Conservation (phyloP, 768 basidiomycete species). For the Pleurotus cornucopiae region DNA sequence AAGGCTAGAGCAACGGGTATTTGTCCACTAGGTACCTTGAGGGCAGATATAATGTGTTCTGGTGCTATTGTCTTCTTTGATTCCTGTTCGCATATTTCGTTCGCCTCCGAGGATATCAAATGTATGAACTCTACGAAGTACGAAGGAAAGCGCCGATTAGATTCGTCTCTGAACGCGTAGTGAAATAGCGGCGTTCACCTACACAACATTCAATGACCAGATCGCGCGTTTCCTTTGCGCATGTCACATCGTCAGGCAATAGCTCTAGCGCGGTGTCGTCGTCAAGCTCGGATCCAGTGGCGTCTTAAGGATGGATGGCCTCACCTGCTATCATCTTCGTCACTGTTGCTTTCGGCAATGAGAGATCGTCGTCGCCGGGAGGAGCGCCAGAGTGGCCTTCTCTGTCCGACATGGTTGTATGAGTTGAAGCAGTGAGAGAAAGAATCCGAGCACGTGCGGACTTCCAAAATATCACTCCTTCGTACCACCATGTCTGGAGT, state of each 20-base stretch:
- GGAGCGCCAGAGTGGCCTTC: slow-evolving; percentile 70
- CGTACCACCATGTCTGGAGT: slow-evolving; percentile 65
- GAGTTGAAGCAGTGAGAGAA: neutral
- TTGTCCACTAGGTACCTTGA: slow-evolving; percentile 56
- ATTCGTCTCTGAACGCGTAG: neutral
- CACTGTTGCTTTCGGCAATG: slow-evolving; percentile 95
- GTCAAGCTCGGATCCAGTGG: slow-evolving; percentile 3
- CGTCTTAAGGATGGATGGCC: slow-evolving; percentile 13
- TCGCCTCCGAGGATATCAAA: slow-evolving; percentile 94
- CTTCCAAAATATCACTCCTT: slow-evolving; percentile 19
- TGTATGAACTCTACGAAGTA: slow-evolving; percentile 87
- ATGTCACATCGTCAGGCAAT: slow-evolving; percentile 81
- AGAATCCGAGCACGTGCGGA: slow-evolving; percentile 3
- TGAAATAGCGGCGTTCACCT: slow-evolving; percentile 60
- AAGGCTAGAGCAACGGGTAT: neutral
- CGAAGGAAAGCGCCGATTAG: slow-evolving; percentile 3
- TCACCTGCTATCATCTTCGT: slow-evolving; percentile 93
- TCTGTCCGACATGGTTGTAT: slow-evolving; percentile 75
- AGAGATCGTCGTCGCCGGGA: slow-evolving; percentile 85
- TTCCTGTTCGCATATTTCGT: slow-evolving; percentile 96
- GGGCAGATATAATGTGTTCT: slow-evolving; percentile 89
- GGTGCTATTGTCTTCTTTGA: slow-evolving; percentile 99
- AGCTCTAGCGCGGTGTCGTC: slow-evolving; percentile 55
- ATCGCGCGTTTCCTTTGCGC: slow-evolving; percentile 96
- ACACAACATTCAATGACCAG: slow-evolving; percentile 98